Evolutionary conservation across 2,329 filamentous ascomycete species (phyloP).

Genomic region (Clarireedia paspali): DNA sequence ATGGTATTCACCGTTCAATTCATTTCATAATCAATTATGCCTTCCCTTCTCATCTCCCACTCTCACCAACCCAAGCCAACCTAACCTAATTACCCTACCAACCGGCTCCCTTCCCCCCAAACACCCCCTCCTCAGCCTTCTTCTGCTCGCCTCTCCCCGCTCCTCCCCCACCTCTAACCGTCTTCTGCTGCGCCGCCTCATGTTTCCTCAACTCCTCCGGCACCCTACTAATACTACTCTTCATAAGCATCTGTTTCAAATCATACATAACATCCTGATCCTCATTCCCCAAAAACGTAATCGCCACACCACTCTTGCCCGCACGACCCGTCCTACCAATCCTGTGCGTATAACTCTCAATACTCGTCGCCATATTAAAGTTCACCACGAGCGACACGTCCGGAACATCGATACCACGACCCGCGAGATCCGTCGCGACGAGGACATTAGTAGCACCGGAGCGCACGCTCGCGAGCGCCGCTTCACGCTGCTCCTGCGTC

Average conservation of each 20-base stretch:
- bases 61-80: too few relatives aligned
- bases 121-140: conserved; percentile 36
- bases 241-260: conserved; percentile 88
- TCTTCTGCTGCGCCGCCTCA: conserved; percentile 83
- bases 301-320: conserved; percentile 90
- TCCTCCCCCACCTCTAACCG: conserved; percentile 36
- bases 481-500: conserved; percentile 95
- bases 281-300: conserved; percentile 90
- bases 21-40: too few relatives aligned
- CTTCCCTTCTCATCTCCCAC: too few relatives aligned
- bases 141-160: conserved; percentile 42
- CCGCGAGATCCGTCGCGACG: conserved; percentile 91
- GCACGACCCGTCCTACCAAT: conserved; percentile 96
- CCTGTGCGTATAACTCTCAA: conserved; percentile 94
- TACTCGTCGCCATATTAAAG: conserved; percentile 94
- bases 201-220: conserved; percentile 87
- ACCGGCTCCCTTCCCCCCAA: conserved; percentile 30
- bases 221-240: conserved; percentile 80
- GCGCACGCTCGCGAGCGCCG: conserved; percentile 77
- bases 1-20: too few relatives aligned
- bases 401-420: conserved; percentile 93
- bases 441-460: conserved; percentile 76
- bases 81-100: neutral
- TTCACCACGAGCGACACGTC: conserved; percentile 94
- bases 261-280: conserved; percentile 90